Evolutionary conservation across 495 filamentous ascomycete species (phyloP), one percentile per base, ranked within the genome.

Genomic region (Podospora pseudocomata): DNA sequence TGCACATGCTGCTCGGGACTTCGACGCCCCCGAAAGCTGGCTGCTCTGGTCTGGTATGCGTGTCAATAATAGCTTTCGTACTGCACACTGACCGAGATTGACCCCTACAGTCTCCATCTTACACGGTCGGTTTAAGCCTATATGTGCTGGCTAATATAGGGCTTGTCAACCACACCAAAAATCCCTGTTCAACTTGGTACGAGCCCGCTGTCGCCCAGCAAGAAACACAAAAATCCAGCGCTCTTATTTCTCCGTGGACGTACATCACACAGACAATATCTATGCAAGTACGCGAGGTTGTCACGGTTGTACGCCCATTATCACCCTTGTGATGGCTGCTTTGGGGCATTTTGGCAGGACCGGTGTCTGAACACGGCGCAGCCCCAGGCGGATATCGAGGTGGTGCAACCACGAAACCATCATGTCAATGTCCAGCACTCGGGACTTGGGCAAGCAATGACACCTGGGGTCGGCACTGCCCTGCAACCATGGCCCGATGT

Each of bases 121-220:
- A 74, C 72, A 69, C 74, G 69, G 69, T 72, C 75, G 71, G 74
- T 72, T 72, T 75, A 73, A 77, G 79, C 70, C 73, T 79, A 81
- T 81, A 80, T 79, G 68, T 78, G 76, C 70, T 78, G 73, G 72
- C 74, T 77, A 78, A 80, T 82, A 82, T 80, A 80, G 72, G 49
- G 67, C 73, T 69, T 71, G 73, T 76, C 70, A 61, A 67, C 75
- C 62, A 62, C 28, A 57, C 67, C 76, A 20, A 5, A 18, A 11
- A 39, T 67, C 76, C 76, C 68, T 76, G 73, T 65, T 27, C 53
- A 19, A 26, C 55, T 19, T 26, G 44, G 49, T 61, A 61, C 68
- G 62, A 69, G 65, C 65, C 67, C 19, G 55, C 39, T 69, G 63
- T 62, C 49, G 64, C 32, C 30, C 26, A 30, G 6, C 16, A 61